phyloP scores from a whole-genome alignment of 129 eudicot species.

The Helianthus annuus region DNA sequence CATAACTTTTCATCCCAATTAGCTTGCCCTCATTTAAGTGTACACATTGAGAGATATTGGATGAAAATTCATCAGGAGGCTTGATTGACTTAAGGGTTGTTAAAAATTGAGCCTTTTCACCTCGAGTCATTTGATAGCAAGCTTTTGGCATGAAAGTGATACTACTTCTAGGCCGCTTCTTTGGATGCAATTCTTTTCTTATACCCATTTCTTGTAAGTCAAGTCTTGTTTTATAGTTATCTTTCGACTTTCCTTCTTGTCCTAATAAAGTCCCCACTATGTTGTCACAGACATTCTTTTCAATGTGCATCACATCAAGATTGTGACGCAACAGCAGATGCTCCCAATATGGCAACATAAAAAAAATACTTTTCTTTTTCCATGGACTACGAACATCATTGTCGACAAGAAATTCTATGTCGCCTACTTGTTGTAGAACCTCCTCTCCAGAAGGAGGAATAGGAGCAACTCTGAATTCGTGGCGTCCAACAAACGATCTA shows the following conservation, averaged over 20 bases:
- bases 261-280: background rate
- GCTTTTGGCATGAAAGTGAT: slow-evolving; percentile 1
- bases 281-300: slow-evolving; percentile 1
- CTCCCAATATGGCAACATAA: slow-evolving; percentile 5
- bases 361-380: too few relatives aligned
- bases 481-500: too few relatives aligned
- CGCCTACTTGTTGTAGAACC: background rate
- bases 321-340: background rate
- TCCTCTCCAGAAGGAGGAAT: background rate
- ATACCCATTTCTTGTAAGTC: background rate
- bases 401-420: background rate
- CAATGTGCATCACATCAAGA: background rate
- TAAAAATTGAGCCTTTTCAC: background rate
- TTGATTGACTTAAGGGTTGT: too few relatives aligned
- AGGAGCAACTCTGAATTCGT: background rate
- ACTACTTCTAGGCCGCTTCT: background rate
- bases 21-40: too few relatives aligned
- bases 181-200: background rate
- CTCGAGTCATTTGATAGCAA: slow-evolving; percentile 7
- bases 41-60: background rate
- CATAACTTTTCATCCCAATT: too few relatives aligned
- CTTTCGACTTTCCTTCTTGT: slow-evolving; percentile 8
- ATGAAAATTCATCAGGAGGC: too few relatives aligned
- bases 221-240: background rate
- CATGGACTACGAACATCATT: background rate